Base-by-base conservation (phyloP, 2,329 filamentous ascomycete species). In the Tolypocladium ophioglossoides region DNA sequence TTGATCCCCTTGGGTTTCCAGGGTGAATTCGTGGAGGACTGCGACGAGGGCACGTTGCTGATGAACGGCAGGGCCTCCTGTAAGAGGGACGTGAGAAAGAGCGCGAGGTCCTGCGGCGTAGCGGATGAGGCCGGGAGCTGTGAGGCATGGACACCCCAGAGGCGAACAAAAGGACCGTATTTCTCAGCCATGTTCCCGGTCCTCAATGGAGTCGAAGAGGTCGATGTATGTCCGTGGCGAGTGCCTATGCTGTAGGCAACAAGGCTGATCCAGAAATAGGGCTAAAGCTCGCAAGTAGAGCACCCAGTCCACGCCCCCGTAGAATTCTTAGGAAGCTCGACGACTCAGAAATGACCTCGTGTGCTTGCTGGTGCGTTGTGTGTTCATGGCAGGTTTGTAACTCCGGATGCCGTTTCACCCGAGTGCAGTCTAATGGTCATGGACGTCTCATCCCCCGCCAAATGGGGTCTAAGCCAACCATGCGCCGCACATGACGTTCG, bases 61-160 rank as follows among this genome's bases (percentile, higher is more conserved):
- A 85, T 74, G 64, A 87, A 85, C 1, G 75, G 72, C 32, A 81
- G 66, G 24, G 80, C 78, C 64, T 87, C 84, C n/a, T 69, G 63
- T 35, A 87, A 71, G 27, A 84, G 70, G 7, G 73, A 66, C 11
- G 68, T 65, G 55, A 86, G 65, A 58, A 87, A 78, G 7, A 73
- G 69, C 24, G 68, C 64, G 18, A 86, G 69, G 38, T 76, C 72
- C 32, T 74, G 70, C 4, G 66, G 54, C 2, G 68, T 62, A 5
- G 73, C 71, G 16, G 65, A 62, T 38, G 70, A 55, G 32, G 69
- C 52, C 2, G 79, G 80, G 1, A 83, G 72, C 56, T 78, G 73
- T 32, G 68, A 66, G 18, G 70, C 66, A 20, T 70, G 67, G 27
- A 84, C 65, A 52, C 81, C 80, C 71, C 75, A 75, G 52, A 82